Base-by-base conservation (phyloP, 2,329 filamentous ascomycete genomes). In the Aspergillus texensis region DNA sequence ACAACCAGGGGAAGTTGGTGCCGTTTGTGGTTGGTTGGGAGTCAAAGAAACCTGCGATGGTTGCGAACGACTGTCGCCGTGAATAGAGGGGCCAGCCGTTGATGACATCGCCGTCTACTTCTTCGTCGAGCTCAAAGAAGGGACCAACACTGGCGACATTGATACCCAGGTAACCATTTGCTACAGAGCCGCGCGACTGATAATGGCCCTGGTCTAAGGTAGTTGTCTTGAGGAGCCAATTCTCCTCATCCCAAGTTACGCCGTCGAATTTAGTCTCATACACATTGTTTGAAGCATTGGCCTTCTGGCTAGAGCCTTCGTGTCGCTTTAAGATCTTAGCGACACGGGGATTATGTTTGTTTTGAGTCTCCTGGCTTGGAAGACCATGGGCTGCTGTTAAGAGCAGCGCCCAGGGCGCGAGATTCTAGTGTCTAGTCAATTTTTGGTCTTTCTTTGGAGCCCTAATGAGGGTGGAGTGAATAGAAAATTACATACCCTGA, bases 61-160 rank as follows among this genome's bases (percentile, higher is more conserved):
- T 91, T 2, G 87, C 86, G 72, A 91, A 91, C 0, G 86, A 85
- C 68, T 91, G 86, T 39, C 89, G 81, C 26, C 83, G 78, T 62
- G 85, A 83, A 74, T 86, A 89, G 2, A 91, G 79, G 16, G 89
- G 89, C 89, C 89, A 92, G 11, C 88, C 89, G 67, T 84, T 88
- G 63, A 87, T 85, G 41, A 83, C 81, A 63, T 87, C 83, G 57
- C 81, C 84, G 57, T 80, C 78, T 6, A 81, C 80, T 1, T 79
- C 78, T 12, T 71, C 72, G 67, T 88, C 86, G 30, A 84, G 75
- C 68, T 89, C 87, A 71, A 89, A 89, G 71, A 89, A 87, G 0
- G 87, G 88, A 0, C 88, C 88, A 9, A 83, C 79, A n/a, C 86
- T 83, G 28, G 87, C 87, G 32, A 89, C 80, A 65, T 84, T 88